These are phyloP conservation scores for Penicillium sp. DNA, from an alignment of 2,329 filamentous ascomycete genomes.

Conservation along the genomic window DNA sequence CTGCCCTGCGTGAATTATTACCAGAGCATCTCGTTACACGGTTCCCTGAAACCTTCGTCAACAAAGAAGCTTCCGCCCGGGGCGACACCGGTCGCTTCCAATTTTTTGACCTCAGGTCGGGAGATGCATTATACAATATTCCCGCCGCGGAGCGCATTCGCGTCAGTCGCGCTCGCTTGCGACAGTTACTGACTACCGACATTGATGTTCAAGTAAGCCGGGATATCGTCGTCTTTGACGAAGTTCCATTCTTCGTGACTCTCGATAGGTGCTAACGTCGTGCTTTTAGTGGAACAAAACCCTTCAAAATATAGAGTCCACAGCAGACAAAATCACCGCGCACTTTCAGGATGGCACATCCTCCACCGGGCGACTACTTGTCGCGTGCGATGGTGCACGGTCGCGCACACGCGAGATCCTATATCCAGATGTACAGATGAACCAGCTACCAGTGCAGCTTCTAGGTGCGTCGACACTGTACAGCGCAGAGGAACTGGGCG, in stretches of 20 bases:
- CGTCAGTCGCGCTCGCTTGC: constrained; percentile 42
- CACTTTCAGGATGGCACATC: constrained; percentile 43
- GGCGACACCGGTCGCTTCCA: constrained; percentile 45
- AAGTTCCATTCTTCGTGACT: too few relatives aligned
- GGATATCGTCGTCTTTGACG: not conserved
- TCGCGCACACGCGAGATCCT: constrained; percentile 37
- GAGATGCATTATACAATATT: constrained; percentile 40
- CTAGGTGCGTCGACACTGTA: constrained; percentile 42
- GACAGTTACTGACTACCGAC: constrained; percentile 40
- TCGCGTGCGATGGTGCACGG: constrained; percentile 46
- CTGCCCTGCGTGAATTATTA: constrained; percentile 45
- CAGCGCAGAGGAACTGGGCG: constrained; percentile 35
- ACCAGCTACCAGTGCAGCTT: constrained; percentile 43
- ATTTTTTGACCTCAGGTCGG: constrained; percentile 50
- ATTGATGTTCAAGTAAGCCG: constrained; percentile 41
- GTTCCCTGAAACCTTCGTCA: constrained; percentile 47
- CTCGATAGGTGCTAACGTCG: not conserved
- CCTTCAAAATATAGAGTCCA: constrained; percentile 29
- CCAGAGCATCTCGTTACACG: constrained; percentile 40
- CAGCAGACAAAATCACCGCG: constrained; percentile 32
- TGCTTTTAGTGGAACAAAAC: constrained; percentile 33
- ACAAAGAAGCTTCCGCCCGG: constrained; percentile 42
- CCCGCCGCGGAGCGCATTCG: constrained; percentile 42
- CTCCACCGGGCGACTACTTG: constrained; percentile 38
- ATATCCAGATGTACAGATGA: constrained; percentile 24